Percentiles rank a stretch among this genome's conserved stretches.
Conservation (phyloP, 1,139 yeast genomes). For the Candida sp. region DNA sequence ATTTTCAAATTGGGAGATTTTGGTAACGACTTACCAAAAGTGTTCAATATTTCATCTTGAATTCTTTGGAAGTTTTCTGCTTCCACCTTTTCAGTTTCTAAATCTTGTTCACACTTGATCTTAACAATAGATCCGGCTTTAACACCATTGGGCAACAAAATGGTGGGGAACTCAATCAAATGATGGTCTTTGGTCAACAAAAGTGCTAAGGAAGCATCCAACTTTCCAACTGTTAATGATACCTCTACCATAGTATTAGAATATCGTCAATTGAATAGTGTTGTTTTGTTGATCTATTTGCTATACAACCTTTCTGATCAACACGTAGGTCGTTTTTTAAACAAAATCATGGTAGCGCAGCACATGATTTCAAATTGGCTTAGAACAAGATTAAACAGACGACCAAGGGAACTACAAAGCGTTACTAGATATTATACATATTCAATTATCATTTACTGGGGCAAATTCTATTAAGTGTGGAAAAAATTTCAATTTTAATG, state of each 20-base stretch:
- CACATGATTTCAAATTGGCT: neutral
- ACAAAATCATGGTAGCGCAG: neutral
- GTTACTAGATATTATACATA: too few relatives aligned
- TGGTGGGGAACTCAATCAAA: constrained; percentile 93
- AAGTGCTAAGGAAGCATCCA: constrained; percentile 92
- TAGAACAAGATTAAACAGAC: too few relatives aligned
- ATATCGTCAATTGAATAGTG: neutral
- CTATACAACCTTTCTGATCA: neutral
- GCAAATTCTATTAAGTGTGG: too few relatives aligned
- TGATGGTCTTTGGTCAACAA: constrained; percentile 91
- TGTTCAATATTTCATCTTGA: constrained; percentile 70
- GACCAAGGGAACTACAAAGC: too few relatives aligned
- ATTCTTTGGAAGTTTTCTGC: constrained; percentile 53
- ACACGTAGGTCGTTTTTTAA: neutral
- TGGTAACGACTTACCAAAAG: constrained; percentile 78
- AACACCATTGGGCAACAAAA: constrained; percentile 85
- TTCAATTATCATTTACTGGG: too few relatives aligned
- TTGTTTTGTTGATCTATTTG: neutral
- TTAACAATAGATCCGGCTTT: constrained; percentile 93
- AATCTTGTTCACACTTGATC: constrained; percentile 79
- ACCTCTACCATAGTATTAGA: constrained; percentile 67
- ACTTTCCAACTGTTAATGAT: constrained; percentile 89
- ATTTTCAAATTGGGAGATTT: constrained; percentile 65
- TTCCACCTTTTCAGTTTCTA: constrained; percentile 64
- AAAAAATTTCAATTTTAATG: neutral